Evolutionary conservation across 169 alveolate genomes (phyloP).

Genomic region (Eimeria zaria): DNA sequence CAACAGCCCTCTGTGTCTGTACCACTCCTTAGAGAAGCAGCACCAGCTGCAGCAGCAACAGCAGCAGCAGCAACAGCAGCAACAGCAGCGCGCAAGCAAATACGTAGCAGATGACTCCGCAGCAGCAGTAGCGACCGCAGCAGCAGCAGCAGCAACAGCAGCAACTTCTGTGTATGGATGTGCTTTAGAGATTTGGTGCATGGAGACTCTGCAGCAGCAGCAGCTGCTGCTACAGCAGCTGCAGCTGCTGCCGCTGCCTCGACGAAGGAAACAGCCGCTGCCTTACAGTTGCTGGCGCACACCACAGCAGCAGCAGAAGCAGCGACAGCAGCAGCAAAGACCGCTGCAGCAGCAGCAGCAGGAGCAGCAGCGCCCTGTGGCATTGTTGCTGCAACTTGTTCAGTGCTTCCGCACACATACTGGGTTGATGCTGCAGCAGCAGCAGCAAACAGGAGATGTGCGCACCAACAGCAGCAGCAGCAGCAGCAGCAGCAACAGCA

Average conservation of each 20-base stretch:
- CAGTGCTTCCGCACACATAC: constrained; percentile 36
- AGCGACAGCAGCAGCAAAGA: background rate
- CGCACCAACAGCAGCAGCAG: constrained; percentile 26
- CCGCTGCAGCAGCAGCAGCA: constrained; percentile 26
- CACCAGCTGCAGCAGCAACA: constrained; percentile 26
- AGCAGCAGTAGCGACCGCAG: constrained; percentile 1
- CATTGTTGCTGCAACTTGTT: constrained; percentile 22
- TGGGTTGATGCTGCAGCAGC: background rate
- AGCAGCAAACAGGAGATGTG: background rate
- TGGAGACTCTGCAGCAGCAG: background rate
- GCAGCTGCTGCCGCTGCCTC: constrained; percentile 53
- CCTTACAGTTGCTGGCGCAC: constrained; percentile 41
- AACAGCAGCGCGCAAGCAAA: too few relatives aligned
- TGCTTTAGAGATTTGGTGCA: background rate
- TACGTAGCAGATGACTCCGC: background rate
- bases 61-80: too few relatives aligned
- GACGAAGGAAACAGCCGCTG: background rate
- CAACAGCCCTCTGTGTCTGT: constrained; percentile 4
- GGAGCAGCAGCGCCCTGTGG: constrained; percentile 62
- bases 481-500: constrained; percentile 25
- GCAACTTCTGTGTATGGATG: background rate
- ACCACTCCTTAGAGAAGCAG: constrained; percentile 51
- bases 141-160: constrained; percentile 36
- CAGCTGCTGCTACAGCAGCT: constrained; percentile 22
- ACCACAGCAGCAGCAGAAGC: constrained; percentile 49